Percentiles rank a stretch among this genome's conserved stretches.
phyloP scores from a whole-genome alignment of 129 eudicot species.

The Lactuca saligna region DNA sequence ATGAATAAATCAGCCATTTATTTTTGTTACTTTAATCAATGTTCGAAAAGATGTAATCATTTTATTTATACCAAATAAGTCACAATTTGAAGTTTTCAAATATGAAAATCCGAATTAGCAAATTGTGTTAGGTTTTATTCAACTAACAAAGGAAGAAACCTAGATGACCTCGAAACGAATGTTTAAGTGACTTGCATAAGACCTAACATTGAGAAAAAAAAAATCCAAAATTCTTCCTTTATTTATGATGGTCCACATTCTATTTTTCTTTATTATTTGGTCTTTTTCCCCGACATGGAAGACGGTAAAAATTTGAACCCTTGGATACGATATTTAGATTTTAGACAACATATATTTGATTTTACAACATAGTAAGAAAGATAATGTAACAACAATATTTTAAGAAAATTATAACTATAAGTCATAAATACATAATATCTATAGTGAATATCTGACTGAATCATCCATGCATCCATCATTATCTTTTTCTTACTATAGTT shows the following conservation, averaged over 20 bases:
- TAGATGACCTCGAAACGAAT: not conserved
- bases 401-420: too few species aligned
- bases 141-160: not conserved
- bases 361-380: too few species aligned
- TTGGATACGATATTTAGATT: too few species aligned
- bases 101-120: not conserved
- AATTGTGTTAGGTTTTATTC: not conserved
- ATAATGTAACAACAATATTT: too few species aligned
- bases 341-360: too few species aligned
- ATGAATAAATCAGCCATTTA: not conserved
- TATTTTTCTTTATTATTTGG: not conserved
- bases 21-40: not conserved
- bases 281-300: not conserved
- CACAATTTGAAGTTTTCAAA: not conserved
- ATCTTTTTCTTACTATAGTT: too few species aligned
- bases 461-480: too few species aligned
- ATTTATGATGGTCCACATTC: not conserved
- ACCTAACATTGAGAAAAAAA: not conserved
- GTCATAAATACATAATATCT: too few species aligned
- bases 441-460: too few species aligned
- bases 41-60: not conserved
- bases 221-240: slow-evolving; percentile 8
- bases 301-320: too few species aligned
- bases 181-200: not conserved
- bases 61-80: not conserved